A percentile compares a stretch with the other conserved stretches of the same genome.
phyloP scores from a whole-genome alignment of 1,284 basidiomycete genomes.

The Lentinula novae-zelandiae region DNA sequence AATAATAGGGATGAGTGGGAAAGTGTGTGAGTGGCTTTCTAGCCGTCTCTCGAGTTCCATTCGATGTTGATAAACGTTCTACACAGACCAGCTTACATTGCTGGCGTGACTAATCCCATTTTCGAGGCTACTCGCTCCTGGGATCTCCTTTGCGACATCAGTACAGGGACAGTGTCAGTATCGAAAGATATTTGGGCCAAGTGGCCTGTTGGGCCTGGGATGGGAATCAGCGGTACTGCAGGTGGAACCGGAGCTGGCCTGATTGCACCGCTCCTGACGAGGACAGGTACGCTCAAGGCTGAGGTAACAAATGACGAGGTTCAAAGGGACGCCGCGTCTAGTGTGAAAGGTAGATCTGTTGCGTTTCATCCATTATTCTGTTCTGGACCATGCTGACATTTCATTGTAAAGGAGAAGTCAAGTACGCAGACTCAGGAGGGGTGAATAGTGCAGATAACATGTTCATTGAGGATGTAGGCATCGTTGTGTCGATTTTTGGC shows the following conservation, averaged over 20 bases:
- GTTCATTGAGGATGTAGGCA: conserved; percentile 88
- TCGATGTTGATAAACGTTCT: not conserved
- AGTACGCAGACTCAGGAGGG: not conserved
- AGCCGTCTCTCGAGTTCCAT: not conserved
- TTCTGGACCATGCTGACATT: conserved; percentile 23
- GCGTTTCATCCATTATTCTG: not conserved
- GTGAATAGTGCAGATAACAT: conserved; percentile 72
- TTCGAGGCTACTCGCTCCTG: conserved; percentile 86
- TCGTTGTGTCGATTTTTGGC: not conserved
- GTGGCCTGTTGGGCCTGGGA: conserved; percentile 45
- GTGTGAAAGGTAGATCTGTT: not conserved
- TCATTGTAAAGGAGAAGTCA: conserved; percentile 39
- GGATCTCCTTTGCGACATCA: conserved; percentile 92
- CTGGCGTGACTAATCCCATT: conserved; percentile 94
- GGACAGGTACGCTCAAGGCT: conserved; percentile 58
- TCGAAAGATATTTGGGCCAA: conserved; percentile 75
- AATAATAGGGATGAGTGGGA: conserved; percentile 88
- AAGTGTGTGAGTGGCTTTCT: conserved; percentile 56
- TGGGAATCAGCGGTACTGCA: conserved; percentile 29
- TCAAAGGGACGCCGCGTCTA: conserved; percentile 28
- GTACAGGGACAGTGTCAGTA: conserved; percentile 81
- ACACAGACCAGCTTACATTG: conserved; percentile 82
- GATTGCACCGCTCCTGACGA: conserved; percentile 38
- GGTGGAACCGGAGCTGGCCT: not conserved
- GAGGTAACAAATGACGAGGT: conserved; percentile 58